These are phyloP conservation scores for Thelephora ganbajun DNA, from an alignment of 768 basidiomycete species.

Conservation along the genomic window DNA sequence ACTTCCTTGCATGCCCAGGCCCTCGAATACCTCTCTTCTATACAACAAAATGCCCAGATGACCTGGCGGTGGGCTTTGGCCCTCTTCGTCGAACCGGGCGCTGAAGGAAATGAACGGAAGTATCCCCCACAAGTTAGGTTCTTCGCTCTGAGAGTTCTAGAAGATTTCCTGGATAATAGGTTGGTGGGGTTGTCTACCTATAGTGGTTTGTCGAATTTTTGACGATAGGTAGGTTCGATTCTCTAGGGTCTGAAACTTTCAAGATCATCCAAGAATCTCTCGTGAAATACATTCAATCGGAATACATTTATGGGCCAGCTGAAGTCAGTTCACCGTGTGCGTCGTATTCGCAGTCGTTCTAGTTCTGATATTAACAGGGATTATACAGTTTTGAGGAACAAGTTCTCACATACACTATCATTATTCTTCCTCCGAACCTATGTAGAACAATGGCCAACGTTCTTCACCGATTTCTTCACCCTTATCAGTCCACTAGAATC, in stretches of 20 bases:
- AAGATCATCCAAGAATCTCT: constrained; percentile 62
- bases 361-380: constrained; percentile 6
- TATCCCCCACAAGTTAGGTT: constrained; percentile 64
- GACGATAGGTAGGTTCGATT: constrained; percentile 34
- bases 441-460: constrained; percentile 71
- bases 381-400: constrained; percentile 73
- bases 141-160: constrained; percentile 66
- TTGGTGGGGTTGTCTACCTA: constrained; percentile 24
- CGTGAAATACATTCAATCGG: constrained; percentile 71
- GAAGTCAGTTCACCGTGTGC: constrained; percentile 73
- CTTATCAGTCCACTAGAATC: constrained; percentile 54
- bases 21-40: constrained; percentile 62
- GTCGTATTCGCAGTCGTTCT: constrained; percentile 18
- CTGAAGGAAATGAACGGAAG: constrained; percentile 44
- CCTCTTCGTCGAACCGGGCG: constrained; percentile 49
- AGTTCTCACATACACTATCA: constrained; percentile 83
- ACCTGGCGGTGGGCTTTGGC: constrained; percentile 74
- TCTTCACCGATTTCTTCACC: constrained; percentile 67
- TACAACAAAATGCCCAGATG: constrained; percentile 62
- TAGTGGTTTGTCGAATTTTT: neutral
- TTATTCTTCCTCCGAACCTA: constrained; percentile 84
- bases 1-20: constrained; percentile 71
- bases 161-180: constrained; percentile 76
- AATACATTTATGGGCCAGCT: constrained; percentile 76
- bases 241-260: constrained; percentile 57